Conservation (phyloP, 345 rosid species). For the Punica granatum region DNA sequence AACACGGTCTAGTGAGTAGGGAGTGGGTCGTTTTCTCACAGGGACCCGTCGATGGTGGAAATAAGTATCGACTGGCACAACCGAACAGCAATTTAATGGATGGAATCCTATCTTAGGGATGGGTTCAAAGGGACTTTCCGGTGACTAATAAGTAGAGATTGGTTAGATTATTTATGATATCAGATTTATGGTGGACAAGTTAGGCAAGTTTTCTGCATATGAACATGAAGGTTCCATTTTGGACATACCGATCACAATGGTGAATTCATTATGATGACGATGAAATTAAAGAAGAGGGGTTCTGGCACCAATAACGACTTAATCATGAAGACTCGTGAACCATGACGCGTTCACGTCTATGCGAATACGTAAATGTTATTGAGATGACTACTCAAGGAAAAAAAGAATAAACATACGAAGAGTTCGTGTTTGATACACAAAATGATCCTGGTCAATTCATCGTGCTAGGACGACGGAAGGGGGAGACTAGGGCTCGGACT, state of each 20-base stretch:
- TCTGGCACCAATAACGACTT: neutral
- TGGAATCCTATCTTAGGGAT: neutral
- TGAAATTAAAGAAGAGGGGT: neutral
- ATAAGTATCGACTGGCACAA: too few relatives aligned
- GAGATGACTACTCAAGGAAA: too few relatives aligned
- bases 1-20: too few relatives aligned
- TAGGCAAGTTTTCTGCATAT: neutral
- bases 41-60: too few relatives aligned
- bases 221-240: neutral
- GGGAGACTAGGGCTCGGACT: too few relatives aligned
- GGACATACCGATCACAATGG: neutral
- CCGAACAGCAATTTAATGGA: neutral
- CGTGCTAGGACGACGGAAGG: too few relatives aligned
- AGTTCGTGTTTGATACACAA: too few relatives aligned
- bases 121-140: conserved; percentile 1
- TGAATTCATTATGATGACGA: neutral
- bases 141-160: neutral
- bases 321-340: neutral
- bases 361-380: neutral
- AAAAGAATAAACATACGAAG: too few relatives aligned
- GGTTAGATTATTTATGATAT: neutral
- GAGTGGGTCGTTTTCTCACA: too few relatives aligned
- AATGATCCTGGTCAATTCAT: too few relatives aligned
- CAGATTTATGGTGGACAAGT: conserved; percentile 6
- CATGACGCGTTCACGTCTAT: neutral